phyloP scores from a whole-genome alignment of 306 rosid genomes.

The Acmispon strigosus region DNA sequence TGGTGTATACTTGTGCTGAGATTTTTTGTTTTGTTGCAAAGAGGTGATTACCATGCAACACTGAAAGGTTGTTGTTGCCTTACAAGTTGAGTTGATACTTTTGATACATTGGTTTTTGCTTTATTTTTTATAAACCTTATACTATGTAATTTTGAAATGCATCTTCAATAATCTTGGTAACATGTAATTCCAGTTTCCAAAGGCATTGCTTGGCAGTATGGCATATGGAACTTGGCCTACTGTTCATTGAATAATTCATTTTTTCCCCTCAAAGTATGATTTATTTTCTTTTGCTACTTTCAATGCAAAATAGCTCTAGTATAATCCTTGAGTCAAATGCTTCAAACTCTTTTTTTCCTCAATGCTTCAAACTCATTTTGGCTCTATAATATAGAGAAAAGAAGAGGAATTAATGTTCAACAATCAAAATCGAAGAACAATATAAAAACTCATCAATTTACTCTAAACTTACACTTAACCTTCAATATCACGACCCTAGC shows the following conservation, averaged over 20 bases:
- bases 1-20: neutral
- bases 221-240: neutral
- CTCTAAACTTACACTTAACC: too few species aligned
- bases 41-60: neutral
- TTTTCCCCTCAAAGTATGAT: neutral
- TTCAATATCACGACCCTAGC: too few species aligned
- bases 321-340: neutral
- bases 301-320: neutral
- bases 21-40: neutral
- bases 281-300: neutral
- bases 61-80: slow-evolving; percentile 3
- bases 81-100: neutral
- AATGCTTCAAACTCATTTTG: too few species aligned
- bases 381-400: too few species aligned
- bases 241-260: neutral
- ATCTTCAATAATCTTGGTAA: slow-evolving; percentile 16
- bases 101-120: neutral
- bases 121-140: neutral
- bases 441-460: too few species aligned
- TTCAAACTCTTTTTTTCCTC: too few species aligned
- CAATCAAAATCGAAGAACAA: too few species aligned
- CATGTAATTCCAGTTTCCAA: neutral
- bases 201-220: neutral
- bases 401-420: too few species aligned
- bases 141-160: neutral